Evolutionary conservation across 2,329 filamentous ascomycete species (phyloP), one percentile per base, ranked within the genome.

Genomic region (Paecilomyces fulvus): DNA sequence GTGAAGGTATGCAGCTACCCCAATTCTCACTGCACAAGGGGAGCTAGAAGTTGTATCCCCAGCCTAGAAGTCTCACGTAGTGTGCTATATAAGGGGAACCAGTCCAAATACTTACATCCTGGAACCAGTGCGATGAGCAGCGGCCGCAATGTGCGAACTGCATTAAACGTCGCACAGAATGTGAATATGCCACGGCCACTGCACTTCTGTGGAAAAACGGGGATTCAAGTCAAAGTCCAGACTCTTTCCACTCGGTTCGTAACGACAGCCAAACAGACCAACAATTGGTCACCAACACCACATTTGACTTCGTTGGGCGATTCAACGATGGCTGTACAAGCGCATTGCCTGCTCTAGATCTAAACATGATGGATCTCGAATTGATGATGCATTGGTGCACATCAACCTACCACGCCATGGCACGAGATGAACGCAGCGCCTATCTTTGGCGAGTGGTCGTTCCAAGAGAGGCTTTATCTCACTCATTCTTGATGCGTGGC

Each of bases 311-410:
- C 17, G 37, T 50, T 31, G 20, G 28, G 14, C 23, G 28, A 5
- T 20, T 55, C n/a, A 31, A 14, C 28, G 30, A 30, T 6, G 57
- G 60, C 8, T 48, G 53, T 33, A 46, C 48, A 30, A 30, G 59
- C 7, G 55, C 55, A n/a, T 52, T 56, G 21, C 53, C 59, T n/a
- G 56, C 62, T 3, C 62, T 70, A 12, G 69, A 73, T 31, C 63
- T 79, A 8, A 77, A 78, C 55, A 60, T 79, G 21, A 67, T 74
- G 49, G 73, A 79, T 57, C 64, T 74, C 51, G 78, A 76, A 60
- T 69, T 76, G 25, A 75, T 74, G 60, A 67, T 72, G 61, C 69
- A 72, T 17, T 72, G 70, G 70, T 70, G 67, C 53, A 71, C 69
- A 55, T 58, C 67, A 10, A 75, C 73, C 3, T 70, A 72, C 51